phyloP scores from a whole-genome alignment of 1,284 basidiomycete species.

The Pascua guehoae region DNA sequence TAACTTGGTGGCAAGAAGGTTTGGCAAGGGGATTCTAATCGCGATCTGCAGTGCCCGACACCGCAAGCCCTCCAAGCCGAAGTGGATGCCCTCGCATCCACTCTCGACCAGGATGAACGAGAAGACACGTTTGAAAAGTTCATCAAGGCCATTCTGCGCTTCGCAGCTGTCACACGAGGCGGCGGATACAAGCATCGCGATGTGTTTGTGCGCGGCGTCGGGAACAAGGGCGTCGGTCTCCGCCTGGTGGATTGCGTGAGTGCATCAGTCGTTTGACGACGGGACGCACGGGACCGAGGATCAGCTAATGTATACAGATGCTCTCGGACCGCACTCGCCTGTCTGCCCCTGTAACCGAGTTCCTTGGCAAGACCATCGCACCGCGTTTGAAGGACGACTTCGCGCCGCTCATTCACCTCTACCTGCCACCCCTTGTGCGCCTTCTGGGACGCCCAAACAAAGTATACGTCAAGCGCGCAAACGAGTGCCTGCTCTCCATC shows the following conservation, averaged over 20 bases:
- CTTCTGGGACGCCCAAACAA: constrained; percentile 54
- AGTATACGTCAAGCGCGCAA: constrained; percentile 51
- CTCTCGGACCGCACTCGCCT: constrained; percentile 53
- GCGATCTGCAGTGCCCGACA: constrained; percentile 38
- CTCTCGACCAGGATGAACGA: constrained; percentile 44
- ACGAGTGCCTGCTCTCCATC: constrained; percentile 50
- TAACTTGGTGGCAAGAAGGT: neutral
- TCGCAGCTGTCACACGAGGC: constrained; percentile 45
- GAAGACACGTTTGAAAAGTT: constrained; percentile 52
- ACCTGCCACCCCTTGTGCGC: constrained; percentile 50
- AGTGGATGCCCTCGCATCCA: constrained; percentile 34
- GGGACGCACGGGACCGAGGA: no score
- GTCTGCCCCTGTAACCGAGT: constrained; percentile 51
- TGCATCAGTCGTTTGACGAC: constrained; percentile 3
- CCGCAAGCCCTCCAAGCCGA: constrained; percentile 41
- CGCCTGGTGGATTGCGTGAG: constrained; percentile 47
- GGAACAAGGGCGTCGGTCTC: constrained; percentile 43
- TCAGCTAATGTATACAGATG: constrained; percentile 35
- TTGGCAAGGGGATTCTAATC: neutral
- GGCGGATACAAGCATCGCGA: constrained; percentile 48
- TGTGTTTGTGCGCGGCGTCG: constrained; percentile 42
- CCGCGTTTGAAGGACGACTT: constrained; percentile 49
- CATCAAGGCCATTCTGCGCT: constrained; percentile 44
- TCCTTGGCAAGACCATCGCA: constrained; percentile 51
- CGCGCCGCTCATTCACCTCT: constrained; percentile 48